phyloP scores from a whole-genome alignment of 352 stramenopile species.

The Halophytophthora batemanensis region DNA sequence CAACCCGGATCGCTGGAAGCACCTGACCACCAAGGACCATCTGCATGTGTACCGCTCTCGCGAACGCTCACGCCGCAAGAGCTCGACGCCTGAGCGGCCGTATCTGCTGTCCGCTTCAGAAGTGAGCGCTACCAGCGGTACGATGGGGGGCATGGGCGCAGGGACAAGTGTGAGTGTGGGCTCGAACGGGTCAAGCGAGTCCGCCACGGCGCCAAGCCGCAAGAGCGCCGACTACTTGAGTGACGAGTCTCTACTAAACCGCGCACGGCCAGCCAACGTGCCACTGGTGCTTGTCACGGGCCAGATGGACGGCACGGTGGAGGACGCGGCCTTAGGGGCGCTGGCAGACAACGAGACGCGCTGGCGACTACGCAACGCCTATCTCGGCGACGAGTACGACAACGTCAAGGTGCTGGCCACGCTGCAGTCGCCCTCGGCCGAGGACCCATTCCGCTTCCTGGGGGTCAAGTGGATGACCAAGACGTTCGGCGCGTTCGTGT shows the following conservation, averaged over 20 bases:
- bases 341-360: conserved; percentile 29
- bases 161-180: background rate
- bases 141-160: background rate
- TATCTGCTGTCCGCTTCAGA: conserved; percentile 9
- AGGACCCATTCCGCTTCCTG: conserved; percentile 41
- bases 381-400: conserved; percentile 32
- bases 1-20: conserved; percentile 31
- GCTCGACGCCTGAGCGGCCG: conserved; percentile 2
- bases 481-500: conserved; percentile 25
- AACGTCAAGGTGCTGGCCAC: conserved; percentile 34
- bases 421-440: conserved; percentile 17
- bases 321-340: conserved; percentile 31
- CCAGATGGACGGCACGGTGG: conserved; percentile 32
- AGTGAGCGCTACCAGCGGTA: background rate
- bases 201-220: background rate
- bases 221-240: conserved; percentile 28
- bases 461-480: conserved; percentile 39
- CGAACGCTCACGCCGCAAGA: conserved; percentile 14
- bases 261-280: conserved; percentile 16
- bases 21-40: conserved; percentile 27
- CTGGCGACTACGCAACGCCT: conserved; percentile 32
- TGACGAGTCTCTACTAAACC: conserved; percentile 28
- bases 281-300: conserved; percentile 29
- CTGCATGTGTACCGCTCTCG: conserved; percentile 33
- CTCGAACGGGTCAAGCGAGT: conserved; percentile 6